Evolutionary conservation across 306 rosid genomes (phyloP).

Genomic region (Ammopiptanthus mongolicus): DNA sequence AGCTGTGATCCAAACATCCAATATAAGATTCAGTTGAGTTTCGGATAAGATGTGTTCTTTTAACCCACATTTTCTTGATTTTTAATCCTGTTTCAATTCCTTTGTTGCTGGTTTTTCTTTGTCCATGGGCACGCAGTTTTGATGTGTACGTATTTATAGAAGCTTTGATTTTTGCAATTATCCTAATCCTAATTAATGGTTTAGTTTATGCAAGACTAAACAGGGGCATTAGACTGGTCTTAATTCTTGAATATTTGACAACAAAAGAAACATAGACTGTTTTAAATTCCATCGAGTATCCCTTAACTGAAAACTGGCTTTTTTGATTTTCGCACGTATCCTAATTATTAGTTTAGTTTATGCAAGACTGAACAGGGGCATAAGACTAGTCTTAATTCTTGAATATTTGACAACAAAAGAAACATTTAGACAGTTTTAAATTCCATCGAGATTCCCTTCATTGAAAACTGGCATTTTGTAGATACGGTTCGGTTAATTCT

Average conservation of each 20-base stretch:
- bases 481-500: slow-evolving; percentile 4
- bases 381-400: neutral
- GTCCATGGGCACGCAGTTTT: neutral
- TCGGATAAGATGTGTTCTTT: neutral
- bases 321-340: slow-evolving; percentile 1
- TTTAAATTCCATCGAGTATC: too few relatives aligned
- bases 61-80: neutral
- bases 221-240: neutral
- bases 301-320: too few relatives aligned
- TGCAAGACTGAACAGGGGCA: neutral
- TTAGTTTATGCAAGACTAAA: neutral
- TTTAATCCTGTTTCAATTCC: slow-evolving; percentile 5
- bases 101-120: neutral
- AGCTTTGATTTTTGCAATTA: neutral
- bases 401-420: neutral
- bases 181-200: slow-evolving; percentile 10
- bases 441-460: neutral
- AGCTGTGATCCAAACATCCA: neutral
- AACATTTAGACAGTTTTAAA: neutral
- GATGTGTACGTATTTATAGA: neutral
- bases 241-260: slow-evolving; percentile 4
- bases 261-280: neutral
- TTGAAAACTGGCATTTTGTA: neutral
- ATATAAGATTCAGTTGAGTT: neutral
- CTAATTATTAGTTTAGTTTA: slow-evolving; percentile 10